A percentile compares a stretch with the other conserved stretches of the same genome.
These are phyloP conservation scores for Colletotrichum sp. DNA, from an alignment of 2,329 filamentous ascomycete genomes.

Conservation along the genomic window DNA sequence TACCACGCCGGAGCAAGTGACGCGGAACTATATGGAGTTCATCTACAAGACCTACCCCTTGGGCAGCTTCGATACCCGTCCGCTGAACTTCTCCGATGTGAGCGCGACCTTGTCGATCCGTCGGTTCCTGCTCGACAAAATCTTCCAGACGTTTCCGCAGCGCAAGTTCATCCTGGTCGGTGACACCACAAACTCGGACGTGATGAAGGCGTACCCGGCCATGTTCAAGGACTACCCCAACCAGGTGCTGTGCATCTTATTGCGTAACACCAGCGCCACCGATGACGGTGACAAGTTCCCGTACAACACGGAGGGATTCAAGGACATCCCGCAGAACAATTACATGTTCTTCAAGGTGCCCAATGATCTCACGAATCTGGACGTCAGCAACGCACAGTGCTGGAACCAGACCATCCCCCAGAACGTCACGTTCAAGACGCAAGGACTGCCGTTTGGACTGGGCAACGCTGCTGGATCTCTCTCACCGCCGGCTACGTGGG, in stretches of 20 bases:
- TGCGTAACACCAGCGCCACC: conserved; percentile 76
- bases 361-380: conserved; percentile 69
- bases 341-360: conserved; percentile 84
- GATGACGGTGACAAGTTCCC: conserved; percentile 73
- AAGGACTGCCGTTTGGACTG: conserved; percentile 59
- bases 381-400: conserved; percentile 73
- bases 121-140: conserved; percentile 70
- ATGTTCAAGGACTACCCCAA: conserved; percentile 70
- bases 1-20: conserved; percentile 79
- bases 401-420: conserved; percentile 68
- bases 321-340: conserved; percentile 65
- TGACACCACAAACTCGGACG: conserved; percentile 78
- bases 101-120: conserved; percentile 75
- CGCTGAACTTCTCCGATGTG: conserved; percentile 80
- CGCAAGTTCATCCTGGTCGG: conserved; percentile 79
- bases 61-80: conserved; percentile 78
- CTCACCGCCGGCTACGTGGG: conserved; percentile 24
- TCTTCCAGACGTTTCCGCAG: conserved; percentile 77
- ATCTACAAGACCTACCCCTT: conserved; percentile 81
- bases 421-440: conserved; percentile 73
- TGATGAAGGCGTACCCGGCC: conserved; percentile 70
- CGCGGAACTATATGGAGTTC: conserved; percentile 79
- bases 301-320: conserved; percentile 76
- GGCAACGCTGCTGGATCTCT: conserved; percentile 35
- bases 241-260: conserved; percentile 78